These are phyloP conservation scores for Yamagishiella unicocca DNA, from an alignment of 139 green algal species.

Conservation along the genomic window DNA sequence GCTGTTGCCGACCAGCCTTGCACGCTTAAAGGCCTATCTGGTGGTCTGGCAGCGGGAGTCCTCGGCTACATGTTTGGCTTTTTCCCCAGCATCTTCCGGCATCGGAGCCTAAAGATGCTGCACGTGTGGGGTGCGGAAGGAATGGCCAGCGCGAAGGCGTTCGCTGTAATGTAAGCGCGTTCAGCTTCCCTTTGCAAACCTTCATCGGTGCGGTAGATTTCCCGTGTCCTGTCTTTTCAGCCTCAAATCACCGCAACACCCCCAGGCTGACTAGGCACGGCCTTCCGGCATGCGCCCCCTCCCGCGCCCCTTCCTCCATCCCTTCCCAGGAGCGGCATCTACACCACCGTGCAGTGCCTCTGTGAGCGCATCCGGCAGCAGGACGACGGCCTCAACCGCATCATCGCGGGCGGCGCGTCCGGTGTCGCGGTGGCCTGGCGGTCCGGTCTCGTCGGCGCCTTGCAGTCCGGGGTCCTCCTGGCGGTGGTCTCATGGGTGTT, in stretches of 20 bases:
- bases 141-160: slow-evolving; percentile 59
- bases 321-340: slow-evolving; percentile 64
- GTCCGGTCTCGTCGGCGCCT: background rate
- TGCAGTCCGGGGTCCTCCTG: slow-evolving; percentile 28
- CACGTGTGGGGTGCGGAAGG: slow-evolving; percentile 57
- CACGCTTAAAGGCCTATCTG: slow-evolving; percentile 30
- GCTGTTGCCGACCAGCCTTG: background rate
- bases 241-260: too few relatives aligned
- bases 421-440: slow-evolving; percentile 43
- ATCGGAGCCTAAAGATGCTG: slow-evolving; percentile 24
- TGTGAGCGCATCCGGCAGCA: slow-evolving; percentile 69
- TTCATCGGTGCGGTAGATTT: too few relatives aligned
- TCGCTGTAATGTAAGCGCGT: slow-evolving; percentile 35
- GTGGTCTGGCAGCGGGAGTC: slow-evolving; percentile 48
- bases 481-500: slow-evolving; percentile 16
- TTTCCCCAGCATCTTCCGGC: slow-evolving; percentile 51
- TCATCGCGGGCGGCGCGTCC: slow-evolving; percentile 70
- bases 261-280: too few relatives aligned
- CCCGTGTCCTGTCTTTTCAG: too few relatives aligned
- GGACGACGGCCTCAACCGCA: slow-evolving; percentile 77
- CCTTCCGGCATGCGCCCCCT: too few relatives aligned
- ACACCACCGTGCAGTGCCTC: slow-evolving; percentile 76
- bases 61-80: slow-evolving; percentile 79
- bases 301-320: too few relatives aligned
- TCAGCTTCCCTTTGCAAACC: too few relatives aligned